These are phyloP conservation scores for Neonectria hederae DNA, from an alignment of 2,329 filamentous ascomycete genomes.

Conservation along the genomic window DNA sequence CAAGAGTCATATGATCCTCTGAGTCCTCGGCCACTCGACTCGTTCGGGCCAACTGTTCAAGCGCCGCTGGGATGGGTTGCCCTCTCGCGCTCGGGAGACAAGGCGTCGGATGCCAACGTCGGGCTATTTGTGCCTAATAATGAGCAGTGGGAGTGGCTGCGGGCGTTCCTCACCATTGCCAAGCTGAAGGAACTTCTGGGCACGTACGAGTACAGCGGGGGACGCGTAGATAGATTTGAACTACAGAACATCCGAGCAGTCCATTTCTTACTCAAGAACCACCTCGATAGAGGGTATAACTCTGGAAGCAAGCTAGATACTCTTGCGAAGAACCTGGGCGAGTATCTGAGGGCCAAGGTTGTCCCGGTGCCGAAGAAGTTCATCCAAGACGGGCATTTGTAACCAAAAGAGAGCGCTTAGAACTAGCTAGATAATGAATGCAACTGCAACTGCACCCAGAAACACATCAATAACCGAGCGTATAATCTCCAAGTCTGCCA, in stretches of 20 bases:
- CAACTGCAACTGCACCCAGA: background rate
- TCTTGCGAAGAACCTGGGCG: constrained; percentile 44
- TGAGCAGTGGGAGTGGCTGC: constrained; percentile 56
- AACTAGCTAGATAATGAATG: background rate
- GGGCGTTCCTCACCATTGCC: constrained; percentile 50
- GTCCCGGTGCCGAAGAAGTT: constrained; percentile 43
- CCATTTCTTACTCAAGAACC: constrained; percentile 24
- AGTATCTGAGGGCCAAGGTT: constrained; percentile 43
- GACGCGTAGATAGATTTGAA: constrained; percentile 49
- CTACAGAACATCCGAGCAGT: constrained; percentile 32
- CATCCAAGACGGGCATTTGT: constrained; percentile 46
- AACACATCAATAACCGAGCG: background rate
- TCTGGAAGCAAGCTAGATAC: constrained; percentile 43
- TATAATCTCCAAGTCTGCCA: background rate
- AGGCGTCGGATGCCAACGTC: constrained; percentile 52
- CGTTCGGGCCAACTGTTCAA: constrained; percentile 31
- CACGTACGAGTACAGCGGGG: constrained; percentile 43
- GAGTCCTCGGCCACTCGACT: constrained; percentile 14
- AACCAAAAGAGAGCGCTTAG: background rate
- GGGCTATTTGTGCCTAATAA: constrained; percentile 53
- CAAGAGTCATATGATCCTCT: constrained; percentile 39
- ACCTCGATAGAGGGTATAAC: constrained; percentile 23
- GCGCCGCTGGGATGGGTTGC: constrained; percentile 41
- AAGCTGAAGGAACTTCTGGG: constrained; percentile 48
- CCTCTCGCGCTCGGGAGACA: constrained; percentile 45